Percentiles rank a stretch among this genome's conserved stretches.
These are phyloP conservation scores for Colletotrichum tropicale DNA, from an alignment of 2,329 filamentous ascomycete genomes.

Conservation along the genomic window DNA sequence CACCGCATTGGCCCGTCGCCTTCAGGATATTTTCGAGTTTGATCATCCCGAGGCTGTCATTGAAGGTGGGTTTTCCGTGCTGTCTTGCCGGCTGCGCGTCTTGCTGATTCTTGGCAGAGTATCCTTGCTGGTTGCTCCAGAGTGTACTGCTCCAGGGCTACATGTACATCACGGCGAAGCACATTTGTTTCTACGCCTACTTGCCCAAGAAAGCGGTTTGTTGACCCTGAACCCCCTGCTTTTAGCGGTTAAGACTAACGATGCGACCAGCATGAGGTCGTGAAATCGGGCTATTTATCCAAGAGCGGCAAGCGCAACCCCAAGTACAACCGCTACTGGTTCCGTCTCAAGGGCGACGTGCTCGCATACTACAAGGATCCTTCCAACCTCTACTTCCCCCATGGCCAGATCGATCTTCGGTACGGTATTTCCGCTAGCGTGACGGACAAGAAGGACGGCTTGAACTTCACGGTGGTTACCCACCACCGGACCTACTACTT, in stretches of 20 bases:
- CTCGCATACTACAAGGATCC: conserved; percentile 87
- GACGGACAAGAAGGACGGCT: conserved; percentile 75
- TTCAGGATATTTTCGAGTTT: conserved; percentile 88
- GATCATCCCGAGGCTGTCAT: conserved; percentile 83
- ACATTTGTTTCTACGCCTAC: conserved; percentile 97
- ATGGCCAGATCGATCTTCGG: conserved; percentile 88
- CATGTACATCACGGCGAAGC: conserved; percentile 91
- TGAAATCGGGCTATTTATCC: conserved; percentile 86
- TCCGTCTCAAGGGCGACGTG: conserved; percentile 88
- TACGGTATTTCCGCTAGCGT: conserved; percentile 89
- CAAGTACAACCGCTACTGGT: conserved; percentile 91
- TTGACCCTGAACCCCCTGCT: conserved; percentile 11
- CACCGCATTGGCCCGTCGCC: conserved; percentile 68
- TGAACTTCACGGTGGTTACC: conserved; percentile 81
- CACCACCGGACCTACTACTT: conserved; percentile 86
- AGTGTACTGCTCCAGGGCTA: conserved; percentile 92
- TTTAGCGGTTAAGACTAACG: background rate
- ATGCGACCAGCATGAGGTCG: conserved; percentile 63
- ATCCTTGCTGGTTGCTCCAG: conserved; percentile 91
- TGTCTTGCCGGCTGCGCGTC: background rate
- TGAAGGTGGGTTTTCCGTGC: conserved; percentile 57
- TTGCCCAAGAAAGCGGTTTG: conserved; percentile 88
- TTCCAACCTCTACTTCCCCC: conserved; percentile 87
- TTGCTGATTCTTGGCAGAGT: conserved; percentile 60
- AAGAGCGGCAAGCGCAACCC: conserved; percentile 91